Percentiles rank a stretch among this genome's conserved stretches.
phyloP scores from a whole-genome alignment of 169 alveolate species.

The Plasmodium billcollinsi region DNA sequence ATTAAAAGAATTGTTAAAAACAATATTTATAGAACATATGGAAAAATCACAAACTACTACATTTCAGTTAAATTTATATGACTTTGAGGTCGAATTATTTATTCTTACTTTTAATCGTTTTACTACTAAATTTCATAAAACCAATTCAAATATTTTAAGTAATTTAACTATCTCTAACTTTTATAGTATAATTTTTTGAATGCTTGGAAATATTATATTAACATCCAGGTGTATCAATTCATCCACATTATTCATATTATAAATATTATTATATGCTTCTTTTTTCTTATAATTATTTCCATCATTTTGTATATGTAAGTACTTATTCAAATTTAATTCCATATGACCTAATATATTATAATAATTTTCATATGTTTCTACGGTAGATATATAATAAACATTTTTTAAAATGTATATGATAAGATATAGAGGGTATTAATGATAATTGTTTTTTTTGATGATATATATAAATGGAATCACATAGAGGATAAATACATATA shows the following conservation, averaged over 20 bases:
- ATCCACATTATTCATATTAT: neutral
- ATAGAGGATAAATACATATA: slow-evolving; percentile 57
- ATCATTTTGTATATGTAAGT: neutral
- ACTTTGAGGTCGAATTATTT: slow-evolving; percentile 35
- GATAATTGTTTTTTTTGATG: slow-evolving; percentile 34
- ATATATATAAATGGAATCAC: slow-evolving; percentile 54
- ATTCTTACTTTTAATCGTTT: slow-evolving; percentile 19
- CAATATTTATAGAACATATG: slow-evolving; percentile 18
- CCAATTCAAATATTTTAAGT: slow-evolving; percentile 16
- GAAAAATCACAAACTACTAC: slow-evolving; percentile 7
- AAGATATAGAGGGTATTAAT: slow-evolving; percentile 42
- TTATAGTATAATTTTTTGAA: slow-evolving; percentile 44
- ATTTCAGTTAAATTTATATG: slow-evolving; percentile 14
- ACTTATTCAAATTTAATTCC: slow-evolving; percentile 37
- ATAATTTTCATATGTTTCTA: slow-evolving; percentile 52
- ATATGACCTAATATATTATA: slow-evolving; percentile 29
- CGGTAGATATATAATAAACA: slow-evolving; percentile 46
- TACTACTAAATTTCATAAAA: slow-evolving; percentile 21
- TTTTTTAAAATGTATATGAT: slow-evolving; percentile 52
- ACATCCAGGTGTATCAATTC: slow-evolving; percentile 20
- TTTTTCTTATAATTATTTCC: slow-evolving; percentile 9
- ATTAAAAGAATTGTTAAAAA: slow-evolving; percentile 16
- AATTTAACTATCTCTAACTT: slow-evolving; percentile 54
- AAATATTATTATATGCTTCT: neutral
- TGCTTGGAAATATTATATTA: slow-evolving; percentile 39